These are phyloP conservation scores for Geosmithia morbida DNA, from an alignment of 2,329 filamentous ascomycete genomes.

Conservation along the genomic window DNA sequence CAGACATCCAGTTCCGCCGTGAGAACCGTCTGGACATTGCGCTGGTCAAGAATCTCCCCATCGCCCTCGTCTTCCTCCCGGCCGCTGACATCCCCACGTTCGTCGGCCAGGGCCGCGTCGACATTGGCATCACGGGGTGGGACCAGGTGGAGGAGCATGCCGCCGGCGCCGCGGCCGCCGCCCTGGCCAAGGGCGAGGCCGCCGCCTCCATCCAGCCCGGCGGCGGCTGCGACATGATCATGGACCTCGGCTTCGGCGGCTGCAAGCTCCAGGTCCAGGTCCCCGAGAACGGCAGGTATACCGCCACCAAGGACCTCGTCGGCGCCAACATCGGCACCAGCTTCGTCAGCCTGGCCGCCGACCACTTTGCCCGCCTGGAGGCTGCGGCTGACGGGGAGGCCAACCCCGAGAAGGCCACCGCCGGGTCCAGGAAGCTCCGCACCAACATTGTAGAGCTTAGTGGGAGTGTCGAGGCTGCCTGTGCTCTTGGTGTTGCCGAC, in stretches of 20 bases:
- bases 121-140: conserved; percentile 85
- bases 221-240: conserved; percentile 64
- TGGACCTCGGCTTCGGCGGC: conserved; percentile 80
- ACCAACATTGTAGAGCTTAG: conserved; percentile 92
- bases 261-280: conserved; percentile 98
- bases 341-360: conserved; percentile 71
- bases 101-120: conserved; percentile 85
- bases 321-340: conserved; percentile 93
- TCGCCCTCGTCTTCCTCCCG: conserved; percentile 92
- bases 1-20: conserved; percentile 91
- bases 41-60: conserved; percentile 89
- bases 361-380: conserved; percentile 76
- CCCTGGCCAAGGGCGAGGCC: conserved; percentile 31
- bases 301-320: conserved; percentile 60
- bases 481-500: conserved; percentile 87
- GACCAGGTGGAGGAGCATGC: conserved; percentile 91
- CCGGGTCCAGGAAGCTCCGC: conserved; percentile 45
- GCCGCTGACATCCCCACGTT: conserved; percentile 96
- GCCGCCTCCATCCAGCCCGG: conserved; percentile 16
- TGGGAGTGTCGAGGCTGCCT: conserved; percentile 93
- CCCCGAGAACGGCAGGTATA: conserved; percentile 66
- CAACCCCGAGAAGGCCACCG: conserved; percentile 16
- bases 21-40: conserved; percentile 94
- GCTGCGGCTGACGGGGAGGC: conserved; percentile 26
- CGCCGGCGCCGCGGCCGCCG: conserved; percentile 38